Evolutionary conservation across 495 filamentous ascomycete species (phyloP), one percentile per base, ranked within the genome.

Genomic region (Extremus antarcticus): DNA sequence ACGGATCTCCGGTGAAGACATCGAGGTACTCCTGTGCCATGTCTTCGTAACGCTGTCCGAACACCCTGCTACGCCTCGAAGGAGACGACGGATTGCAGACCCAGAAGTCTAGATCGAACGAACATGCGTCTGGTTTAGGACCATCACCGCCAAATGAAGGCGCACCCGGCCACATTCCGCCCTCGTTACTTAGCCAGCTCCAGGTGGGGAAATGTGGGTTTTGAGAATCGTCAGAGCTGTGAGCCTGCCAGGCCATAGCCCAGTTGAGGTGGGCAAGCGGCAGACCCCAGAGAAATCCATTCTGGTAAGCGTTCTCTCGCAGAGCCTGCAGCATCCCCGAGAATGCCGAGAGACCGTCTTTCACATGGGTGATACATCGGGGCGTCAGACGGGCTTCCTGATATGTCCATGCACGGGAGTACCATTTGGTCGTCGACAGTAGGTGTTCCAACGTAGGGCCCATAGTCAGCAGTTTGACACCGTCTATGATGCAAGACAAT

Each of bases 231-330:
- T 21, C 19, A 45, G 19, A 45, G n/a, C 17, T n/a, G 4, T 45
- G 41, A n/a, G 41, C 41, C 25, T 35, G 25, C 49, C 25, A 51
- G 2, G 11, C 11, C 35, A 51, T 20, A n/a, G 49, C 49, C 49
- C 49, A 51, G 25, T 51, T 51, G 2, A 51, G 15, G 15, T 15
- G 2, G 7, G 2, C 49, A 35, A 8, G 17, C 3, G 49, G 49
- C 2, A 51, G 49, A 25, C 25, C 49, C 49, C 49, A 51, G 49
- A 32, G 38, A n/a, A 51, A 51, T 21, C 24, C 49, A 3, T 20
- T 8, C 2, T n/a, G 9, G n/a, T 51, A 51, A 2, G 49, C 17
- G 16, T 10, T 29, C 19, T 21, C 2, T 20, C 17, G 4, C 16
- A 45, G n/a, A 7, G 41, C 15, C 3, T 17, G 7, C 41, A 45